Percentiles rank a stretch among this genome's conserved stretches.
phyloP scores from a whole-genome alignment of 176 grass and related monocot species.

The Echinochloa phyllopogon region DNA sequence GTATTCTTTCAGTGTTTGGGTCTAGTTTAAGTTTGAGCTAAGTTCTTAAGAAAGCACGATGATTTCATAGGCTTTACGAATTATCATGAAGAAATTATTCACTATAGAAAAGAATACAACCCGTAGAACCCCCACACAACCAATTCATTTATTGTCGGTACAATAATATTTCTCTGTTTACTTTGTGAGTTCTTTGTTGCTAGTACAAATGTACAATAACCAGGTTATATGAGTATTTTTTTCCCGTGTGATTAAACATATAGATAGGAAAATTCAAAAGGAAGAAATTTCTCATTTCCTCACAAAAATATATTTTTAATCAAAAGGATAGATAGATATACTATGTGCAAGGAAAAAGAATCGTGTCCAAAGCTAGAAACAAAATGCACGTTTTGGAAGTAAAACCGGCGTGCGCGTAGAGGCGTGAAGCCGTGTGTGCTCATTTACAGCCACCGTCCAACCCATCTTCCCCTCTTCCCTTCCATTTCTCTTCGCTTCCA shows the following conservation, averaged over 20 bases:
- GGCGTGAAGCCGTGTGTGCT: constrained; percentile 18
- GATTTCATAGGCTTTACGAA: too few species aligned
- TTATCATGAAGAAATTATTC: too few species aligned
- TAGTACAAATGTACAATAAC: too few species aligned
- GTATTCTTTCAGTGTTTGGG: neutral
- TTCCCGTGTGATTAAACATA: too few species aligned
- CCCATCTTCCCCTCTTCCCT: neutral
- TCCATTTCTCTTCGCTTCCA: neutral
- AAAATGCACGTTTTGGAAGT: neutral
- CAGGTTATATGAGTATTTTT: too few species aligned
- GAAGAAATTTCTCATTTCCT: neutral
- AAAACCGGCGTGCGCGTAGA: neutral
- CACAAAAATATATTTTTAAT: too few species aligned
- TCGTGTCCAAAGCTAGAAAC: neutral
- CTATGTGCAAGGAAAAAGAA: neutral
- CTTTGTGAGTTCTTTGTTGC: too few species aligned
- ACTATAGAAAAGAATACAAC: too few species aligned
- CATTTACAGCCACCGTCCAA: constrained; percentile 14
- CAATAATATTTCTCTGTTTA: too few species aligned
- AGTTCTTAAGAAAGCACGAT: neutral
- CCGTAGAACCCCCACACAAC: too few species aligned
- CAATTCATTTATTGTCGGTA: too few species aligned
- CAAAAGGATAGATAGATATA: neutral
- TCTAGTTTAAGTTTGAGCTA: neutral
- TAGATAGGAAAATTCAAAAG: neutral